Percentiles rank a stretch among this genome's conserved stretches.
Conservation (phyloP, 2,329 filamentous ascomycete species). For the Alternaria panax region DNA sequence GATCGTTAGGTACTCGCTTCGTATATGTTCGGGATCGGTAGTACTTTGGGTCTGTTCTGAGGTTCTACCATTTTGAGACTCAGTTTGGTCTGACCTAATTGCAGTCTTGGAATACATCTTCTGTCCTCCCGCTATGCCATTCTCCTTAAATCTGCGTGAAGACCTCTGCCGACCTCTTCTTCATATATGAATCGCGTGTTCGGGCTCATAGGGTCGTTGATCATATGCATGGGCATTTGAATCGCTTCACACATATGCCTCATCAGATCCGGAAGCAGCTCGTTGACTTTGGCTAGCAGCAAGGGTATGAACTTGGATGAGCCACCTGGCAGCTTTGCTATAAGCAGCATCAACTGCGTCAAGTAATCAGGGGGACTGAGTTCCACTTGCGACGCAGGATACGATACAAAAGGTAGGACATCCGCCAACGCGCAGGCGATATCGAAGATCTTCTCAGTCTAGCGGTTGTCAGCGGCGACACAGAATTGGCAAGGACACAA, state of each 20-base stretch:
- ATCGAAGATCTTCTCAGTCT: conserved; percentile 44
- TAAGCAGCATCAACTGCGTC: conserved; percentile 23
- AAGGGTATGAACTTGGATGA: conserved; percentile 36
- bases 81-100: background rate
- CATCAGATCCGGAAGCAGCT: conserved; percentile 32
- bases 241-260: conserved; percentile 23
- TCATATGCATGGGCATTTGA: conserved; percentile 15
- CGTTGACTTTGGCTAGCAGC: conserved; percentile 36
- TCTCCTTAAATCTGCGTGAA: conserved; percentile 17
- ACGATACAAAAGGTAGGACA: conserved; percentile 35
- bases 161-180: conserved; percentile 33
- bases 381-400: conserved; percentile 20
- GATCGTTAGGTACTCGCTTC: background rate
- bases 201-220: conserved; percentile 32
- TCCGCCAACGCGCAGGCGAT: conserved; percentile 40
- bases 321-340: conserved; percentile 35
- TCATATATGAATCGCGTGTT: conserved; percentile 34
- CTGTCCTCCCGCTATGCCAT: background rate
- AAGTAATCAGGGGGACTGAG: conserved; percentile 30
- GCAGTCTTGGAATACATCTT: conserved; percentile 1
- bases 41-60: background rate
- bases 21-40: background rate
- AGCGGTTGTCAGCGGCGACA: conserved; percentile 5
- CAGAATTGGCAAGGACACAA: background rate
- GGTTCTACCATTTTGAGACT: background rate